A percentile compares a stretch with the other conserved stretches of the same genome.
These are phyloP conservation scores for Penicillium sp. DNA, from an alignment of 2,329 filamentous ascomycete species.

Conservation along the genomic window DNA sequence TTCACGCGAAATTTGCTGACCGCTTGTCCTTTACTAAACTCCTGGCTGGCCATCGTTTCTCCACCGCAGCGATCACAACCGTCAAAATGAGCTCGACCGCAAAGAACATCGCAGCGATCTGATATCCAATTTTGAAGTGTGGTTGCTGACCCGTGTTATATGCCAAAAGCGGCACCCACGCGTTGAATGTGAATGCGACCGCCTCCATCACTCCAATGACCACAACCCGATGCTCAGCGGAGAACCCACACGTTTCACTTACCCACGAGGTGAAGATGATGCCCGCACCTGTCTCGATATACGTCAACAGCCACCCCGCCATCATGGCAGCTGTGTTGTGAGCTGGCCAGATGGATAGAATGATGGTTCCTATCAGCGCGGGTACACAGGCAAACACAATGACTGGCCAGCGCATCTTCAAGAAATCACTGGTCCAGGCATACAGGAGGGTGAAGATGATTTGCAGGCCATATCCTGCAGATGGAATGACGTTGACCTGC, in stretches of 20 bases:
- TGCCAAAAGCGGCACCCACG: slow-evolving; percentile 46
- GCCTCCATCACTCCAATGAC: slow-evolving; percentile 54
- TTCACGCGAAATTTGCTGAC: too few relatives aligned
- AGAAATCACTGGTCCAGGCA: slow-evolving; percentile 62
- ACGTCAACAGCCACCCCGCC: slow-evolving; percentile 16
- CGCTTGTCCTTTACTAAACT: neutral
- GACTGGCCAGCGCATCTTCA: slow-evolving; percentile 58
- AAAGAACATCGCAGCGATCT: slow-evolving; percentile 36
- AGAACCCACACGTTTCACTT: slow-evolving; percentile 49
- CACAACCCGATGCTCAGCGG: slow-evolving; percentile 52
- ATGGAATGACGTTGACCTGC: slow-evolving; percentile 58
- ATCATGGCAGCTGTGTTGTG: slow-evolving; percentile 14
- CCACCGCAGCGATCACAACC: slow-evolving; percentile 2
- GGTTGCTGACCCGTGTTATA: slow-evolving; percentile 42
- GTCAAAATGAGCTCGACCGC: slow-evolving; percentile 28
- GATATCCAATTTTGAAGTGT: slow-evolving; percentile 44
- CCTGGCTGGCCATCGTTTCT: neutral
- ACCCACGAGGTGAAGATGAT: slow-evolving; percentile 39
- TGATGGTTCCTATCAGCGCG: slow-evolving; percentile 10
- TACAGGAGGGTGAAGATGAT: slow-evolving; percentile 59
- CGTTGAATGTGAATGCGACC: slow-evolving; percentile 47
- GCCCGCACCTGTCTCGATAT: slow-evolving; percentile 12
- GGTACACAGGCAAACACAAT: slow-evolving; percentile 53
- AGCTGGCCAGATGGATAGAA: slow-evolving; percentile 11
- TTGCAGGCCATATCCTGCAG: slow-evolving; percentile 50